phyloP scores from a whole-genome alignment of 2,329 filamentous ascomycete species.

The Fonsecaea multimorphosa region DNA sequence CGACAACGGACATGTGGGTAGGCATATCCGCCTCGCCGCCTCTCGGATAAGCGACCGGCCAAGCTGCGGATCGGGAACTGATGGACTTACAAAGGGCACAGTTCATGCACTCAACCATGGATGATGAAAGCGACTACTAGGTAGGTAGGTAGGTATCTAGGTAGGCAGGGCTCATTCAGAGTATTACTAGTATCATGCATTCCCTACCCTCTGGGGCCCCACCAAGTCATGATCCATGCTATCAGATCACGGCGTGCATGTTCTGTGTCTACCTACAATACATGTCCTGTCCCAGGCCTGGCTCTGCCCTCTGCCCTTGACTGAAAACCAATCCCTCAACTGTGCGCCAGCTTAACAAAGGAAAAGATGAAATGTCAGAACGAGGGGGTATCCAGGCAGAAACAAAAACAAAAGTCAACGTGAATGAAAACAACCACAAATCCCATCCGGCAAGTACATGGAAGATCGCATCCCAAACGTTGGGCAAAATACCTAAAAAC shows the following conservation, averaged over 20 bases:
- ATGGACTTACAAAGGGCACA: background rate
- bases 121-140: background rate
- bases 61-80: background rate
- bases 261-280: conserved; percentile 27
- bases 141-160: too few species aligned
- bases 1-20: background rate
- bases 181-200: conserved; percentile 6
- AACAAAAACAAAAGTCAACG: conserved; percentile 22
- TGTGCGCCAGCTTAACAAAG: conserved; percentile 10
- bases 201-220: too few species aligned
- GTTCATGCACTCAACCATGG: background rate
- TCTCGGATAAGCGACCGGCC: conserved; percentile 10
- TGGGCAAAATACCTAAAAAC: background rate
- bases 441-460: conserved; percentile 5
- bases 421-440: conserved; percentile 2
- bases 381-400: conserved; percentile 32
- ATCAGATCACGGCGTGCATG: conserved; percentile 10
- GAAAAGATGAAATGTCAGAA: conserved; percentile 28
- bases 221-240: conserved; percentile 22
- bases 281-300: conserved; percentile 13
- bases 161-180: background rate
- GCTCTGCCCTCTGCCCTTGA: background rate
- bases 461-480: conserved; percentile 4
- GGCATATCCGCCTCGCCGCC: background rate
- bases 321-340: conserved; percentile 1